phyloP scores from a whole-genome alignment of 2,329 filamentous ascomycete genomes.

The Gliomastix tumulicola region DNA sequence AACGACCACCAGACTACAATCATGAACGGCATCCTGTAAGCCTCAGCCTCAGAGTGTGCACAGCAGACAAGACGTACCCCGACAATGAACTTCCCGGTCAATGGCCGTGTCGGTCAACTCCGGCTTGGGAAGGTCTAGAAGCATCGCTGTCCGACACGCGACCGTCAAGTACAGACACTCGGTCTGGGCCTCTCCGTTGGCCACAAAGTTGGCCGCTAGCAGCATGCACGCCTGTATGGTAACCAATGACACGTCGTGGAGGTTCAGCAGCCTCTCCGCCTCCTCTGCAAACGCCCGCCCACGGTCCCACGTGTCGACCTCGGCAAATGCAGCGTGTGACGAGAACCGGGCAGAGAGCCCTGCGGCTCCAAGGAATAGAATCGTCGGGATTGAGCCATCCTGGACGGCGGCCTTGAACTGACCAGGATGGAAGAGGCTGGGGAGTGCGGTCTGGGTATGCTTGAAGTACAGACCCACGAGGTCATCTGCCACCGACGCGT shows the following conservation, averaged over 20 bases:
- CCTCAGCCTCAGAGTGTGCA: not conserved
- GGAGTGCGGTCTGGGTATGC: slow-evolving; percentile 24
- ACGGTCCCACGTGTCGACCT: slow-evolving; percentile 11
- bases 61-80: slow-evolving; percentile 10
- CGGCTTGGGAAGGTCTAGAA: slow-evolving; percentile 24
- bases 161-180: slow-evolving; percentile 29
- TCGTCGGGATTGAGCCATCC: slow-evolving; percentile 10
- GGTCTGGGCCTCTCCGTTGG: slow-evolving; percentile 21
- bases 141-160: slow-evolving; percentile 23
- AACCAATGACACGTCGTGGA: slow-evolving; percentile 23
- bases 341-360: slow-evolving; percentile 17
- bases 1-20: slow-evolving; percentile 13
- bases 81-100: slow-evolving; percentile 23
- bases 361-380: slow-evolving; percentile 15
- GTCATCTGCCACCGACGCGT: slow-evolving; percentile 10
- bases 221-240: slow-evolving; percentile 31
- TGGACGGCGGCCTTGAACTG: slow-evolving; percentile 13
- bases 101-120: slow-evolving; percentile 13
- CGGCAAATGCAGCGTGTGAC: slow-evolving; percentile 9
- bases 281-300: slow-evolving; percentile 10
- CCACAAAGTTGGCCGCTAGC: slow-evolving; percentile 21
- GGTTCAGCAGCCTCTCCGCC: slow-evolving; percentile 16
- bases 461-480: slow-evolving; percentile 22
- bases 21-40: not conserved
- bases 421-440: slow-evolving; percentile 22